These are phyloP conservation scores for Caryopteris hybrid DNA, from an alignment of 305 asterid genomes.

Conservation along the genomic window DNA sequence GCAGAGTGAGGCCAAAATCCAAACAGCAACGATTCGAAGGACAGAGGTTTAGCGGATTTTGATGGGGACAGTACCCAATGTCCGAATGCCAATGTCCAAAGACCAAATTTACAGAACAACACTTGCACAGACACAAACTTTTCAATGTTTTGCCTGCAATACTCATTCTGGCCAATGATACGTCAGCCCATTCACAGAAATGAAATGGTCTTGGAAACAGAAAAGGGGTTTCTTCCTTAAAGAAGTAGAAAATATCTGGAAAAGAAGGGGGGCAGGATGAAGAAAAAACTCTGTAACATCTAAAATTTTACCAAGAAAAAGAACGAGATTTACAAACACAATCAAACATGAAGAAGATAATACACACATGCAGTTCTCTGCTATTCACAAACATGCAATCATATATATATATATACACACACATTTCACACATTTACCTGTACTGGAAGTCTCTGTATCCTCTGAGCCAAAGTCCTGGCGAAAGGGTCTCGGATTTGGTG, in stretches of 20 bases:
- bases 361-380: not conserved
- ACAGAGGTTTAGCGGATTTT: not conserved
- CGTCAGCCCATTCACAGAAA: not conserved
- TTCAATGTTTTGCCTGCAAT: not conserved
- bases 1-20: not conserved
- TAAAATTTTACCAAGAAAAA: not conserved
- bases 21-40: not conserved
- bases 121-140: not conserved
- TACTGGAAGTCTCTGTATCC: conserved; percentile 75
- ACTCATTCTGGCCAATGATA: not conserved
- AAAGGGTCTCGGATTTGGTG: conserved; percentile 55
- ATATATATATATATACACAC: not conserved
- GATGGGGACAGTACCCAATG: not conserved
- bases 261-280: too few species aligned
- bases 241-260: not conserved
- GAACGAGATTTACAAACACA: not conserved
- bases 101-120: not conserved
- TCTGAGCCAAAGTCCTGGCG: conserved; percentile 64
- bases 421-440: conserved; percentile 29
- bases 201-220: not conserved
- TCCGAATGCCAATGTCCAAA: too few species aligned
- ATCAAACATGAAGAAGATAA: not conserved
- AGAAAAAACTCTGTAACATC: not conserved
- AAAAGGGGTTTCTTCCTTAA: not conserved
- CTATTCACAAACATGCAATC: conserved; percentile 7